Evolutionary conservation across 1,284 basidiomycete species (phyloP).

Genomic region (Rhodotorula sp.): DNA sequence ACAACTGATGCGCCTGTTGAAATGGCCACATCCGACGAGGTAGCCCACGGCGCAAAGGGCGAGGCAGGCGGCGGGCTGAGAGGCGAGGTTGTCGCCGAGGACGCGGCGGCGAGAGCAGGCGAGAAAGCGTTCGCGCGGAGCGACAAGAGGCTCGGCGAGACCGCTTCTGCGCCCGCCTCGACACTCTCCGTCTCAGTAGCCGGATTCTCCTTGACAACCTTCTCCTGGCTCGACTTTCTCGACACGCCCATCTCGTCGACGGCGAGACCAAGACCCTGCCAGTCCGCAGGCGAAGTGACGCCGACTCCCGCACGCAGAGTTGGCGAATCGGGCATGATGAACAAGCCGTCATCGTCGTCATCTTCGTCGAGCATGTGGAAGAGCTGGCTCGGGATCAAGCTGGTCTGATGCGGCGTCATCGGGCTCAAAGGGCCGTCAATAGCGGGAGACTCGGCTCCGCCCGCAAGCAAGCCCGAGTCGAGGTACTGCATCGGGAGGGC

Average conservation of each 20-base stretch:
- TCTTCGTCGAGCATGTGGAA: conserved; percentile 48
- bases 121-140: conserved; percentile 6
- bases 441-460: conserved; percentile 17
- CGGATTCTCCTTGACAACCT: neutral
- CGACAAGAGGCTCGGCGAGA: conserved; percentile 8
- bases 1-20: conserved; percentile 4
- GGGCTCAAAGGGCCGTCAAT: conserved; percentile 41
- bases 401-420: conserved; percentile 46
- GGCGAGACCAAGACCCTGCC: conserved; percentile 33
- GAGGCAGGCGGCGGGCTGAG: conserved; percentile 23
- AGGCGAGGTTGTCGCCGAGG: conserved; percentile 25
- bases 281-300: conserved; percentile 13
- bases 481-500: conserved; percentile 39
- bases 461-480: conserved; percentile 38
- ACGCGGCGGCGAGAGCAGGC: neutral
- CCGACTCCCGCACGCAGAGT: conserved; percentile 25
- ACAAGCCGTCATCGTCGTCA: conserved; percentile 41
- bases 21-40: conserved; percentile 7
- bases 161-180: neutral
- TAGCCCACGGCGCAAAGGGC: conserved; percentile 31
- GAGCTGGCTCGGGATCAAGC: conserved; percentile 44
- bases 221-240: neutral
- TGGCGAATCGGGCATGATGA: conserved; percentile 39
- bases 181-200: neutral
- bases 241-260: conserved; percentile 16